Evolutionary conservation across 768 basidiomycete genomes (phyloP).

Genomic region (Kondoa subrosea): DNA sequence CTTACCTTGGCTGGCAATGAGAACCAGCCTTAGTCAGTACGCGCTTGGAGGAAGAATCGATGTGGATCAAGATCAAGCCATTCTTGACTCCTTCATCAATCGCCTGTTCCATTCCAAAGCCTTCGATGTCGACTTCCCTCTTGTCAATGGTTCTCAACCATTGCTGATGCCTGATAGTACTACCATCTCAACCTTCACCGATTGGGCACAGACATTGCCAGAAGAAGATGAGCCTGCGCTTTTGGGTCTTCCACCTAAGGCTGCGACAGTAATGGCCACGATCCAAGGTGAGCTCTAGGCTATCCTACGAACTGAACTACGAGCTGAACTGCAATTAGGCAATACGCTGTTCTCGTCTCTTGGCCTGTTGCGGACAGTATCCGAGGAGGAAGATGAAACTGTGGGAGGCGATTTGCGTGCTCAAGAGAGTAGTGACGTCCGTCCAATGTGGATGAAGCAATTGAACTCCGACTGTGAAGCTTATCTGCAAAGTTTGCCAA

Average conservation of each 20-base stretch:
- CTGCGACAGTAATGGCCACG: constrained; percentile 77
- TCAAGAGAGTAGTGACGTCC: constrained; percentile 32
- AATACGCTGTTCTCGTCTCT: constrained; percentile 68
- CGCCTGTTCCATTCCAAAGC: constrained; percentile 67
- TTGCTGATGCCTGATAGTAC: constrained; percentile 76
- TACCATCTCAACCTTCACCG: constrained; percentile 72
- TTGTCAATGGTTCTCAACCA: constrained; percentile 49
- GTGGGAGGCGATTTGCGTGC: constrained; percentile 22
- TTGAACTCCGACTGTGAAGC: constrained; percentile 64
- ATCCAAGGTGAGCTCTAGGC: constrained; percentile 55
- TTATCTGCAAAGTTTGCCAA: constrained; percentile 62
- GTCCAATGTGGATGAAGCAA: constrained; percentile 88
- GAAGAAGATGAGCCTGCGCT: constrained; percentile 81
- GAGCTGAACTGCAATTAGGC: constrained; percentile 32
- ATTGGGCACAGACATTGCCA: constrained; percentile 75
- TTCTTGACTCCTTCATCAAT: constrained; percentile 85
- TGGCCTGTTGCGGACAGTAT: constrained; percentile 77
- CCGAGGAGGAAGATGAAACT: constrained; percentile 62
- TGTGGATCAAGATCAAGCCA: constrained; percentile 83
- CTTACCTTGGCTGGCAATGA: constrained; percentile 91
- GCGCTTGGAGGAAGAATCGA: constrained; percentile 61
- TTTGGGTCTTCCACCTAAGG: constrained; percentile 80
- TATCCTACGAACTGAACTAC: neutral
- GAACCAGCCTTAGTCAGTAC: constrained; percentile 69
- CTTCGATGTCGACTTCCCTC: constrained; percentile 82